Percentiles rank a stretch among this genome's conserved stretches.
These are phyloP conservation scores for Ceriops decandra DNA, from an alignment of 345 rosid genomes.

Conservation along the genomic window DNA sequence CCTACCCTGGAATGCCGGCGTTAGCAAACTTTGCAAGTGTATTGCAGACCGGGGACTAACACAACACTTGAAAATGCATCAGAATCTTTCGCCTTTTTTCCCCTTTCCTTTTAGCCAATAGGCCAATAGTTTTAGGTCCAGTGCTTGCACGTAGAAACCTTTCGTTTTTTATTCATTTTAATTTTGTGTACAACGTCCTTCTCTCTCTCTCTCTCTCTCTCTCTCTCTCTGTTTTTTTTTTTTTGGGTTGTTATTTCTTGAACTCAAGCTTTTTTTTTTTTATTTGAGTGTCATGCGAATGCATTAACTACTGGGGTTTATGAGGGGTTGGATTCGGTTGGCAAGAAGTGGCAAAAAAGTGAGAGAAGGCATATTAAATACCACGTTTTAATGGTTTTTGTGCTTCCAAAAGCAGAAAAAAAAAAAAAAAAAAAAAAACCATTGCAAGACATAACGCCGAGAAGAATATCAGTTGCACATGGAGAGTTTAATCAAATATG, in stretches of 20 bases:
- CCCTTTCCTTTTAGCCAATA: neutral
- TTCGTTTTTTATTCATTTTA: too few relatives aligned
- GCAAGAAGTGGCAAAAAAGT: neutral
- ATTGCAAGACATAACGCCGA: neutral
- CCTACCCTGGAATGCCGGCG: too few relatives aligned
- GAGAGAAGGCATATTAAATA: neutral
- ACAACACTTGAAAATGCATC: too few relatives aligned
- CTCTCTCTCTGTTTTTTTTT: too few relatives aligned
- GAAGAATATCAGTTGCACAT: neutral
- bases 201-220: too few relatives aligned
- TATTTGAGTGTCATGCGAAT: neutral
- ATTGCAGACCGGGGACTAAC: too few relatives aligned
- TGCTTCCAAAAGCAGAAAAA: constrained; percentile 1
- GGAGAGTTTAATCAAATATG: constrained; percentile 10
- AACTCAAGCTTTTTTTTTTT: neutral
- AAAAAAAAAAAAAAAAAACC: too few relatives aligned
- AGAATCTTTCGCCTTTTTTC: neutral
- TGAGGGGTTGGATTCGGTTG: too few relatives aligned
- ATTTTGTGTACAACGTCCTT: too few relatives aligned
- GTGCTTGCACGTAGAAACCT: neutral
- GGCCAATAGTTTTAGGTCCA: neutral
- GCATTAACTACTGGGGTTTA: neutral
- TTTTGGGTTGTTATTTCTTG: too few relatives aligned
- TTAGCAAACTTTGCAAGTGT: too few relatives aligned
- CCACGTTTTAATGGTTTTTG: neutral